Percentiles rank a stretch among this genome's conserved stretches.
phyloP scores from a whole-genome alignment of 192 early-diverging fungal genomes.

The Ramicandelaber brevisporus region DNA sequence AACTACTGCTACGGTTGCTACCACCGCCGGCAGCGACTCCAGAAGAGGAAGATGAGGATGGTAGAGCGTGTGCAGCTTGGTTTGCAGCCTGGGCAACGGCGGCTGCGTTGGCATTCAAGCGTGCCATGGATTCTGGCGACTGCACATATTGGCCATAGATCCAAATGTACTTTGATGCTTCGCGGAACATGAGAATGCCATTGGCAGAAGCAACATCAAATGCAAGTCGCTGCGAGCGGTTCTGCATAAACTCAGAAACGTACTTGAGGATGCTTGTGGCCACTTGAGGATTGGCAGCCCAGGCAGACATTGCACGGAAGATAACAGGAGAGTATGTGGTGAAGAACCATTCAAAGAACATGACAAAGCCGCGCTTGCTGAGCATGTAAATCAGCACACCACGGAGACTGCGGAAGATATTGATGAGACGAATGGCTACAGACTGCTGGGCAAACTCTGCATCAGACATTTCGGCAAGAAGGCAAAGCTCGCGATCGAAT shows the following conservation, averaged over 20 bases:
- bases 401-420: constrained; percentile 46
- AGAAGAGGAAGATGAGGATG: too few species aligned
- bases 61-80: background rate
- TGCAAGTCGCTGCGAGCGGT: constrained; percentile 45
- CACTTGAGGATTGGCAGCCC: constrained; percentile 23
- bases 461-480: constrained; percentile 21
- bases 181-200: constrained; percentile 72
- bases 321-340: constrained; percentile 37
- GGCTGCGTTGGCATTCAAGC: background rate
- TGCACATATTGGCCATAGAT: constrained; percentile 22
- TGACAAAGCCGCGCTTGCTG: constrained; percentile 21
- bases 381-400: constrained; percentile 46
- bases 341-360: constrained; percentile 77
- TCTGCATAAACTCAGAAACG: constrained; percentile 54
- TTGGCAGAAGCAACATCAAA: constrained; percentile 71
- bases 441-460: constrained; percentile 24
- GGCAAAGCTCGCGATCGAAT: constrained; percentile 24
- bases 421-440: constrained; percentile 15
- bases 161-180: constrained; percentile 39
- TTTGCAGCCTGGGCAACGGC: too few species aligned
- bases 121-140: constrained; percentile 3
- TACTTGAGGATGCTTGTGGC: constrained; percentile 52
- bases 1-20: too few species aligned
- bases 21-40: too few species aligned
- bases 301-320: constrained; percentile 36